phyloP scores from a whole-genome alignment of 495 filamentous ascomycete genomes.

The Tuber microsphaerosporum region DNA sequence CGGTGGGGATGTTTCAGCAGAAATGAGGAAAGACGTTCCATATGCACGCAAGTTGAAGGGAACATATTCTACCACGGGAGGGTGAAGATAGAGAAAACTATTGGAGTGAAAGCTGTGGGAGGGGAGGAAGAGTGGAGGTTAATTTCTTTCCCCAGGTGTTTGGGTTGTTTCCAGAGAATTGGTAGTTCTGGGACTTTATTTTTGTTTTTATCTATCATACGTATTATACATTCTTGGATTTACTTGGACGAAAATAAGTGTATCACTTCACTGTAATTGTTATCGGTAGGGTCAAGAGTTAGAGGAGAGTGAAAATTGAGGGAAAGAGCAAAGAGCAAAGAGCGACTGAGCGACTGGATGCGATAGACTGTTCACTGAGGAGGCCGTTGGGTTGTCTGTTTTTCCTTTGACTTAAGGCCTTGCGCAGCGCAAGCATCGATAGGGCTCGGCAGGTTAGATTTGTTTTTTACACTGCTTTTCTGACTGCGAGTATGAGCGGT shows the following conservation, averaged over 20 bases:
- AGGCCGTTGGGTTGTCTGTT: not conserved
- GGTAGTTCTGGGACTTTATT: not conserved
- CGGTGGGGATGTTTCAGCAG: constrained; percentile 34
- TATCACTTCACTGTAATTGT: not conserved
- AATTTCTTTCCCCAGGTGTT: not conserved
- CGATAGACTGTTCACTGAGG: not conserved
- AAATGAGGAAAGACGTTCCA: not conserved
- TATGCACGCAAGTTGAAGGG: not conserved
- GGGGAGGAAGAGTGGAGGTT: not conserved
- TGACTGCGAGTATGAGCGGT: not conserved
- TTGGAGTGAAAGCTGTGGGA: not conserved
- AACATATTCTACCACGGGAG: not conserved
- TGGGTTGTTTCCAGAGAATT: not conserved
- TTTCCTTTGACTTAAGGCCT: not conserved
- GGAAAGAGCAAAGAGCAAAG: not conserved
- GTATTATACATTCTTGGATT: not conserved
- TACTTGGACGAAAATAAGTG: not conserved
- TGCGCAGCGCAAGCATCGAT: not conserved
- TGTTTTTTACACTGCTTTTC: not conserved
- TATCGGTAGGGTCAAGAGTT: not conserved
- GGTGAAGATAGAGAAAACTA: not conserved
- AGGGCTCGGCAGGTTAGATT: not conserved
- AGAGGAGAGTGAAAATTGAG: not conserved
- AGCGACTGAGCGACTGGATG: not conserved
- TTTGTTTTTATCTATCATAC: not conserved